phyloP scores from a whole-genome alignment of 2,329 filamentous ascomycete species.

The Pseudocercospora musae region DNA sequence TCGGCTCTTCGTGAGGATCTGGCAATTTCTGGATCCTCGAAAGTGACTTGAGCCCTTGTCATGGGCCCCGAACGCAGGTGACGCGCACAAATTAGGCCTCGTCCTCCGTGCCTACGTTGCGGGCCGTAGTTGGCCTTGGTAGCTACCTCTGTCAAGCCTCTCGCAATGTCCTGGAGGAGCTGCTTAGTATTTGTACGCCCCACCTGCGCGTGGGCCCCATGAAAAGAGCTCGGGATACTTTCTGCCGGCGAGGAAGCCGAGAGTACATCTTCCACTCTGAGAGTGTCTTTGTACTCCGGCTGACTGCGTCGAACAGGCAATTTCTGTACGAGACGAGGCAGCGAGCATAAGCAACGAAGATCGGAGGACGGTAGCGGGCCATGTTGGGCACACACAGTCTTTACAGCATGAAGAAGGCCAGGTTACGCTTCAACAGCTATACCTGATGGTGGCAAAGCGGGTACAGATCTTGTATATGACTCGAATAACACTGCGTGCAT shows the following conservation, averaged over 20 bases:
- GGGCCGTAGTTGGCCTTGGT: background rate
- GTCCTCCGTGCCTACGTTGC: background rate
- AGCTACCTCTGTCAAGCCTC: background rate
- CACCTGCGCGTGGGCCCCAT: background rate
- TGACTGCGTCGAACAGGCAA: background rate
- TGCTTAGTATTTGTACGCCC: background rate
- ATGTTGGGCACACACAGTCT: background rate
- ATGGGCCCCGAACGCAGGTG: background rate
- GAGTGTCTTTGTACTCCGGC: background rate
- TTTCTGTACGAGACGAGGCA: background rate
- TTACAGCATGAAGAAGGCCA: background rate
- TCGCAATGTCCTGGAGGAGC: background rate
- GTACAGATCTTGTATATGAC: background rate
- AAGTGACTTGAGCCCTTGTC: background rate
- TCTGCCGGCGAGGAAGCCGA: background rate
- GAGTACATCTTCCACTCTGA: background rate
- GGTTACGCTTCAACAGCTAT: background rate
- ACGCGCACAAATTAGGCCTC: background rate
- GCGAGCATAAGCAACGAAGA: background rate
- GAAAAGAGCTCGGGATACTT: background rate
- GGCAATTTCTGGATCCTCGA: background rate
- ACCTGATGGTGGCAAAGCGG: background rate
- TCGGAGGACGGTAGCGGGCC: background rate
- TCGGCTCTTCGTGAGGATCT: background rate
- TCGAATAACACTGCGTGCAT: background rate